Evolutionary conservation across 768 basidiomycete genomes (phyloP).

Genomic region (Termitomyces sp.): DNA sequence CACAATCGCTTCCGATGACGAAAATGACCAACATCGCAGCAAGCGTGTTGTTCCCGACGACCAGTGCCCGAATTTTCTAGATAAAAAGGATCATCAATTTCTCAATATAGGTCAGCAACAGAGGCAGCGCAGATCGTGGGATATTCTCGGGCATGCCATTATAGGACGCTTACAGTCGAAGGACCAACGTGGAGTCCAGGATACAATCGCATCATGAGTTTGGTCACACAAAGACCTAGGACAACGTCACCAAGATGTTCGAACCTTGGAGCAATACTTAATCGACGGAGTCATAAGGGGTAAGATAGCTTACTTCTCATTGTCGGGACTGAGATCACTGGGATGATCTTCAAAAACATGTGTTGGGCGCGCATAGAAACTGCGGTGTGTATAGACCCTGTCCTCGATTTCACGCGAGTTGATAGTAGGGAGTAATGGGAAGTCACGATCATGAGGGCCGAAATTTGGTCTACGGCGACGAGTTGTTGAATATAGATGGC

Average conservation of each 20-base stretch:
- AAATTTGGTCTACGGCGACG: slow-evolving; percentile 36
- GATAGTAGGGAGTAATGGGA: slow-evolving; percentile 63
- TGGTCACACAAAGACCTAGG: slow-evolving; percentile 63
- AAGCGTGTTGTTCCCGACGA: slow-evolving; percentile 73
- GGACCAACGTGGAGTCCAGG: slow-evolving; percentile 76
- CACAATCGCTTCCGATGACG: neutral
- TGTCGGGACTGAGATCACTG: slow-evolving; percentile 74
- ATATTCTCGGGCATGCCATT: slow-evolving; percentile 9
- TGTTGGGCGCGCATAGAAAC: slow-evolving; percentile 63
- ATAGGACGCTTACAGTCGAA: slow-evolving; percentile 52
- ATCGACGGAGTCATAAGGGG: neutral
- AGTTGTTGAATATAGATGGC: neutral
- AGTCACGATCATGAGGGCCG: slow-evolving; percentile 37
- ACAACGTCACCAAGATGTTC: slow-evolving; percentile 81
- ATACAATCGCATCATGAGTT: slow-evolving; percentile 58
- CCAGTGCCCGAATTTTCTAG: slow-evolving; percentile 75
- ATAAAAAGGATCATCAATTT: slow-evolving; percentile 3
- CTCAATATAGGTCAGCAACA: neutral
- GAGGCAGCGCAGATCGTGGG: slow-evolving; percentile 11
- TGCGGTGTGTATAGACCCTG: slow-evolving; percentile 76
- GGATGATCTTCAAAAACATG: slow-evolving; percentile 75
- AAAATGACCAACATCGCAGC: slow-evolving; percentile 56
- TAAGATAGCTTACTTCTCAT: slow-evolving; percentile 59
- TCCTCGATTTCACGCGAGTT: slow-evolving; percentile 37
- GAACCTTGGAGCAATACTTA: slow-evolving; percentile 37